Evolutionary conservation across 1,139 yeast genomes (phyloP), one percentile per base, ranked within the genome.

Genomic region (Suhomyces kunorum): DNA sequence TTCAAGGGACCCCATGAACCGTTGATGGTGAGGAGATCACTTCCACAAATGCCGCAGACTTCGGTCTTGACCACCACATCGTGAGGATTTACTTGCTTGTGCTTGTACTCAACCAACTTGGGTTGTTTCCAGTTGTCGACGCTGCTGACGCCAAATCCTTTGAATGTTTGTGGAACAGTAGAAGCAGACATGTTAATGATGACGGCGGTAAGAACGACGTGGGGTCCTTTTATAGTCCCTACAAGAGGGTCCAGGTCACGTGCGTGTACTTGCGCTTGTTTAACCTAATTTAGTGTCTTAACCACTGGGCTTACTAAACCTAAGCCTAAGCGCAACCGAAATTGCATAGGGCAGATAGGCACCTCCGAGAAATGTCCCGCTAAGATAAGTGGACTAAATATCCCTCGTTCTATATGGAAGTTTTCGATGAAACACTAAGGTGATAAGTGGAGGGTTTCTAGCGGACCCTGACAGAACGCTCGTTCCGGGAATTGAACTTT

Each of bases 11-110:
- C 61, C 78, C 79, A 74, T 14, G 66, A 67, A 12, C 64, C 73
- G 15, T 56, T 51, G n/a, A 65, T 65, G 24, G 71, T 60, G 53
- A 71, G 78, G 34, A 67, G 59, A 47, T 74, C 79, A 24, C 62
- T 55, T 1, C 72, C 73, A 50, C 75, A 69, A 26, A 69, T 57
- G 8, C 74, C 74, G 53, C 74, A 68, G 32, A 64, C 66, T 9
- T 49, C 53, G 42, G 64, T 60, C 48, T 66, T 56, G 38, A 68
- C 49, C 25, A 60, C 70, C 32, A 68, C 58, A 50, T 68, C 74
- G 35, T 52, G 44, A n/a, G 60, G 57, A 28, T 50, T 56, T 40
- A 66, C 54, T 24, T 58, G 53, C 45, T 65, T 67, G 25, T 60
- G 67, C 12, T 39, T 49, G 50, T 48, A 66, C 13, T 57, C 56